These are phyloP conservation scores for Xylaria scruposa DNA, from an alignment of 495 filamentous ascomycete species.

Conservation along the genomic window DNA sequence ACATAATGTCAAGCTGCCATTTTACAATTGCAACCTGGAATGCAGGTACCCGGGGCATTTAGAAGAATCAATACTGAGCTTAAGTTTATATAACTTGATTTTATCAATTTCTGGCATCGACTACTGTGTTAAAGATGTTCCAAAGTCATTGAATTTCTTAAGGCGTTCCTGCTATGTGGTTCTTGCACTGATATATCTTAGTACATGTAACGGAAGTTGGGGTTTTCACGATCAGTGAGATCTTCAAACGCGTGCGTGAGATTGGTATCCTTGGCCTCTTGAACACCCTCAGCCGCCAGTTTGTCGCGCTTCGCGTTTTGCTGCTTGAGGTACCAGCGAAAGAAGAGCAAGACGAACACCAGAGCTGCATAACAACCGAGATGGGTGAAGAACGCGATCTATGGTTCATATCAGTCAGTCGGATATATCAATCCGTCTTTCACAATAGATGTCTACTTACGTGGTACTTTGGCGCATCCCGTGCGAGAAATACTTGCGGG, in stretches of 20 bases:
- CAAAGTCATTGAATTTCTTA: too few relatives aligned
- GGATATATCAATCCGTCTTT: neutral
- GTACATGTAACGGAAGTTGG: slow-evolving; percentile 60
- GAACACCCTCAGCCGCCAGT: slow-evolving; percentile 50
- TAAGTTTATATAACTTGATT: neutral
- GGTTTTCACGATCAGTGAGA: slow-evolving; percentile 64
- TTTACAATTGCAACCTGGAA: too few relatives aligned
- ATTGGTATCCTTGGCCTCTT: slow-evolving; percentile 48
- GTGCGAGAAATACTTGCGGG: slow-evolving; percentile 60
- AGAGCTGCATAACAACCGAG: slow-evolving; percentile 60
- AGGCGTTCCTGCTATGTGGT: neutral
- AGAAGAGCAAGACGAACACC: slow-evolving; percentile 51
- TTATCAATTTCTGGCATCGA: neutral
- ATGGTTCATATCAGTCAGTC: neutral
- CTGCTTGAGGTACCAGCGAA: slow-evolving; percentile 54
- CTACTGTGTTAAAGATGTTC: neutral
- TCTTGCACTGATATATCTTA: slow-evolving; percentile 27
- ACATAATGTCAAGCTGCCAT: too few relatives aligned
- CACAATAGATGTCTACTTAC: neutral
- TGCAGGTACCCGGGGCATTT: too few relatives aligned
- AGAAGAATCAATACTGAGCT: neutral
- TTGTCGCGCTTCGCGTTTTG: slow-evolving; percentile 57
- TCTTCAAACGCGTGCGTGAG: slow-evolving; percentile 63
- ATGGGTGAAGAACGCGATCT: slow-evolving; percentile 61
- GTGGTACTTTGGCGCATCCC: slow-evolving; percentile 58